Conservation (phyloP, 2,329 filamentous ascomycete species). For the Boeremia exigua region DNA sequence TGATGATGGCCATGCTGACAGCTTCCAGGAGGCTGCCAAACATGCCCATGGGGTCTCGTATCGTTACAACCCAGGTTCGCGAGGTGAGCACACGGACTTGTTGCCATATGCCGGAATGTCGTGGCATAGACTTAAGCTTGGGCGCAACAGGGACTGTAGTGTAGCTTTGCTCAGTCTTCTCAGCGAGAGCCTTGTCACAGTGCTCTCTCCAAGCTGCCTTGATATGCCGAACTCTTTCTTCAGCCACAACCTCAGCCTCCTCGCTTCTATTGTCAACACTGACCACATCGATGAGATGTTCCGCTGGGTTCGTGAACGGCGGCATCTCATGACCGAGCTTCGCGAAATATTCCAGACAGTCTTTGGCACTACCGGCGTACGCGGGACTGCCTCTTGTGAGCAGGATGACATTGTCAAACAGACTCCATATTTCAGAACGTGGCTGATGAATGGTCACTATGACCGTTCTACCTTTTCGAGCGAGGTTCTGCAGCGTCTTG, state of each 20-base stretch:
- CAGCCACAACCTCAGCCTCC: conserved; percentile 67
- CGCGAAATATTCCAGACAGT: conserved; percentile 70
- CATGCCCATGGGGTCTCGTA: conserved; percentile 79
- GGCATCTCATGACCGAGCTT: conserved; percentile 66
- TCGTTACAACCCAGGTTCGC: conserved; percentile 73
- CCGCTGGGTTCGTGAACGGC: conserved; percentile 77
- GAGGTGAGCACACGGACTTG: conserved; percentile 71
- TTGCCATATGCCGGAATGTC: conserved; percentile 64
- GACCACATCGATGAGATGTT: conserved; percentile 76
- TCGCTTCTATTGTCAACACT: conserved; percentile 74
- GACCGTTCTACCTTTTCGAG: conserved; percentile 71
- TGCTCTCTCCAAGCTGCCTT: conserved; percentile 64
- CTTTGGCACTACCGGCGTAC: conserved; percentile 66
- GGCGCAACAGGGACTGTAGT: conserved; percentile 1
- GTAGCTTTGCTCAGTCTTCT: conserved; percentile 19
- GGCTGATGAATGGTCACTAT: conserved; percentile 80
- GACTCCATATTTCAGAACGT: conserved; percentile 77
- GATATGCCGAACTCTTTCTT: conserved; percentile 65
- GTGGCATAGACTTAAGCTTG: conserved; percentile 31
- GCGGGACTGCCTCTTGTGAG: conserved; percentile 71
- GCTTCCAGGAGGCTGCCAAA: conserved; percentile 73
- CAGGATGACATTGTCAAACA: conserved; percentile 75
- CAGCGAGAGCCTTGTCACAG: conserved; percentile 14
- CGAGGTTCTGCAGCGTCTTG: conserved; percentile 71
- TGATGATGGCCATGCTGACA: conserved; percentile 72